Evolutionary conservation across 139 green algal genomes (phyloP), one percentile per base, ranked within the genome.

Genomic region (Chlorella sorokiniana): DNA sequence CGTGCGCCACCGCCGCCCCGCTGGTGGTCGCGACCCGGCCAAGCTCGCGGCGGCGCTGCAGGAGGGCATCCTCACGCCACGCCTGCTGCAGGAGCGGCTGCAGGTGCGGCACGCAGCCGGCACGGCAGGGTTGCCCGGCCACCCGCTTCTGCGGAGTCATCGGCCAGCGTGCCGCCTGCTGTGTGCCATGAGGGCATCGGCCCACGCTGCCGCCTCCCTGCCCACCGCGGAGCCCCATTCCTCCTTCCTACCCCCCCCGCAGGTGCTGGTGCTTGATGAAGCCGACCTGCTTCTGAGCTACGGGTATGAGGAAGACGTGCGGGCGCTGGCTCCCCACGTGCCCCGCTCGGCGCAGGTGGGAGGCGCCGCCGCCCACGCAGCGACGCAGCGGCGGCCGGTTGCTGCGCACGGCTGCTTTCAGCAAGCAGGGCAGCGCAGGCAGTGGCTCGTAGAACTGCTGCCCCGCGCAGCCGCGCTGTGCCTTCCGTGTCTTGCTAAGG

Each of bases 251-350:
- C 7, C 4, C 35, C 54, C 41, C 2, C 82, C 95, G 64, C 81
- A 90, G 75, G 87, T 91, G 63, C 73, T 99, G 65, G 92, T 99
- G 14, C 86, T 99, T 48, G 96, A 99, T 81, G 96, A 99, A 82
- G 94, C 95, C 7, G 96, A 99, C 88, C 81, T 99, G 78, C 89
- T 99, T 85, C 88, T 99, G 62, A 93, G 69, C 45, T 98, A 96
- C 61, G 96, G 96, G 0, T 97, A 98, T 81, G 89, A 94, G 75
- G 85, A 91, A 5, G 96, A 99, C 84, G 81, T 99, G 41, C 82
- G 90, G 75, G 83, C 88, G 25, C 83, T 98, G 27, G 90, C 93
- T 0, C 89, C 90, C 27, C 42, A 79, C 31, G 38, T 79, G 7
- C 73, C 73, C 27, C 73, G 73, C 37, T 79, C 73, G 6, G 56